phyloP scores from a whole-genome alignment of 148 eudicot species.

The Silene uniflora region DNA sequence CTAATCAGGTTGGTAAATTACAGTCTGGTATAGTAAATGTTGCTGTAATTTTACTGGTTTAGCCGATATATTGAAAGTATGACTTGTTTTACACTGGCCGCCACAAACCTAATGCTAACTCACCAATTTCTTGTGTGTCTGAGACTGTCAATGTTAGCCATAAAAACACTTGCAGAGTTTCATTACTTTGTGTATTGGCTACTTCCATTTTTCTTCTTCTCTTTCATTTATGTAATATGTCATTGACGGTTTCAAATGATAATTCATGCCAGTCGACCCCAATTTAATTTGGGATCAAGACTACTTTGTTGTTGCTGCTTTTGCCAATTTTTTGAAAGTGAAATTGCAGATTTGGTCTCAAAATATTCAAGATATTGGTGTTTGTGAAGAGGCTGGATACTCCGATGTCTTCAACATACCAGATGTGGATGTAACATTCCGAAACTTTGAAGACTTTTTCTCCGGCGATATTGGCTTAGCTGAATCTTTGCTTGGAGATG shows the following conservation, averaged over 20 bases:
- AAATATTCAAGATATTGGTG: slow-evolving; percentile 70
- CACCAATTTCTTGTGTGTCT: too few species aligned
- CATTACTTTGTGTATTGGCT: too few species aligned
- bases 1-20: slow-evolving; percentile 47
- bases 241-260: too few species aligned
- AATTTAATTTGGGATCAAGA: neutral
- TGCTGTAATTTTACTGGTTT: neutral
- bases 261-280: too few species aligned
- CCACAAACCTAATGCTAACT: too few species aligned
- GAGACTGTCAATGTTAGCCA: too few species aligned
- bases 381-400: slow-evolving; percentile 49
- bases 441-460: slow-evolving; percentile 63
- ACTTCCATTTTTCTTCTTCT: too few species aligned
- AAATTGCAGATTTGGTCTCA: slow-evolving; percentile 65
- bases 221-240: too few species aligned
- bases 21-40: neutral
- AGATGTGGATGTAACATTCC: slow-evolving; percentile 66
- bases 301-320: neutral
- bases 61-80: neutral
- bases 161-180: too few species aligned
- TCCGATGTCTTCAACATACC: slow-evolving; percentile 57
- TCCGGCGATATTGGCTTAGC: slow-evolving; percentile 41
- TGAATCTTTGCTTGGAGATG: slow-evolving; percentile 35
- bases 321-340: slow-evolving; percentile 1
- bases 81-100: too few species aligned